phyloP scores from a whole-genome alignment of 768 basidiomycete species.

The Mycena galericulata region DNA sequence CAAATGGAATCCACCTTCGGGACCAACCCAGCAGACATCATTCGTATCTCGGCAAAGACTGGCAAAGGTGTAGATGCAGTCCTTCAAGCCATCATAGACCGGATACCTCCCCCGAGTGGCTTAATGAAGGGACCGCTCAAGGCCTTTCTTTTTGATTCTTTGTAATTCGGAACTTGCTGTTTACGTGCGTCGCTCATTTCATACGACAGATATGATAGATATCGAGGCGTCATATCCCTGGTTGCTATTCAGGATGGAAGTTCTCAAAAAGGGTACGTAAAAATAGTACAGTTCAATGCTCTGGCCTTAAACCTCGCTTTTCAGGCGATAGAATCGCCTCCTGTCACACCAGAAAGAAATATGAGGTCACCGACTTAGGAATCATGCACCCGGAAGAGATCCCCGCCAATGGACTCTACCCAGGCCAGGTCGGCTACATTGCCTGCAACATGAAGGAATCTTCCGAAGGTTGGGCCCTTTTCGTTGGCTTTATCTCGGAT shows the following conservation, averaged over 20 bases:
- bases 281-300: neutral
- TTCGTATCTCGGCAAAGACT: constrained; percentile 93
- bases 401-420: constrained; percentile 72
- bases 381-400: constrained; percentile 47
- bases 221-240: constrained; percentile 94
- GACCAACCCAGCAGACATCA: constrained; percentile 76
- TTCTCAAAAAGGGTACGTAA: constrained; percentile 77
- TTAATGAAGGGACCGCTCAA: constrained; percentile 67
- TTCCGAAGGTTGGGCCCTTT: no score
- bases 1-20: constrained; percentile 90
- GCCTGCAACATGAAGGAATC: constrained; percentile 99
- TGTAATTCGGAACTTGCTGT: constrained; percentile 60
- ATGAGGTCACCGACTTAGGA: constrained; percentile 31
- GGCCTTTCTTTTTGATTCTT: constrained; percentile 93
- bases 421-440: constrained; percentile 89
- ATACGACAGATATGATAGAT: constrained; percentile 85
- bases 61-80: constrained; percentile 86
- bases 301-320: constrained; percentile 6
- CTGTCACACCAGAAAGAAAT: constrained; percentile 60
- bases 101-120: constrained; percentile 85
- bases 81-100: constrained; percentile 82
- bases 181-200: constrained; percentile 23
- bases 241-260: constrained; percentile 85
- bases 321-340: constrained; percentile 92
- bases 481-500: neutral